Base-by-base conservation (phyloP, 1,139 yeast species). In the Kodamaea derodonti region DNA sequence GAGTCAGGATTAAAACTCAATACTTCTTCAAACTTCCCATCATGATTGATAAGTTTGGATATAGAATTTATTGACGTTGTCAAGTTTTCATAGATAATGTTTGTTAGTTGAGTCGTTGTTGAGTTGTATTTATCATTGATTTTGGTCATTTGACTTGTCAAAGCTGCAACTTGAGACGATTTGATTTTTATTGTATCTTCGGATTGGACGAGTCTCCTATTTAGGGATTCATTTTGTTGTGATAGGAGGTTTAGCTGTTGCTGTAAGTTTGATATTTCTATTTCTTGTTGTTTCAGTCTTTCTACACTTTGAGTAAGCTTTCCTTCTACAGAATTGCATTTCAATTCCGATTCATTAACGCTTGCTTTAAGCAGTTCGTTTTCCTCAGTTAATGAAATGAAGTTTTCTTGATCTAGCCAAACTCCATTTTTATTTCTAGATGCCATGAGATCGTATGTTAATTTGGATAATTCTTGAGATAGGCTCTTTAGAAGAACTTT, bases 351-450 rank as follows among this genome's bases (percentile, higher is more conserved):
- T 35, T 62, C 67, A 29, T 48, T 52, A 3, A 54, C 34, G 18
- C 53, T 49, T 4, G 56, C 50, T 33, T 52, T 52, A 33, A 58
- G 38, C n/a, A 56, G 48, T 25, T 55, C 60, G 25, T 51, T 53
- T 28, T 56, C 59, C 18, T 61, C 62, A 38, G 72, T 62, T 24
- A 80, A 43, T 24, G 67, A 70, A 33, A 70, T 69, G 47, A 79
- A 79, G 47, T 79, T 79, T 6, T 61, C 68, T 32, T 76, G 78
- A 45, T 78, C 77, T 68, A 82, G 56, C 52, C 65, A 79, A 12
- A 81, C 68, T 2, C 88, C 88, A 46, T 40, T 82, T 48, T 74
- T 80, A 11, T 63, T 60, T 42, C 82, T 66, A 0, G 87, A 71
- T 0, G 90, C 82, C 30, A 65, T 52, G 37, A 84, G 62, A 49